Evolutionary conservation across 257 asterid species (phyloP), one percentile per base, ranked within the genome.

Genomic region (Paulownia fortunei): DNA sequence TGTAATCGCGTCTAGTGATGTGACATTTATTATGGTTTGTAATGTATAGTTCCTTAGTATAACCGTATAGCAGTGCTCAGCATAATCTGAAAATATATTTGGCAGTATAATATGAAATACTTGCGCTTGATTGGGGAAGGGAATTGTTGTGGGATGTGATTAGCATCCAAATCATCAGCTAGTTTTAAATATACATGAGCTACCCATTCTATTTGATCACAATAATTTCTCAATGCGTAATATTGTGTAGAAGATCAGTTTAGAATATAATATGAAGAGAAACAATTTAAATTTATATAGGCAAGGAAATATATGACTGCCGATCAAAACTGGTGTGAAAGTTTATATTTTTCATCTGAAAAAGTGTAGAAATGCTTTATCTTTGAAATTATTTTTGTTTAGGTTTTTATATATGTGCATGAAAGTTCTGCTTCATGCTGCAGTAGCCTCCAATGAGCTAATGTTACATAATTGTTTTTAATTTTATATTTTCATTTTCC

Each of bases 221-320:
- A n/a, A 64, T 37, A 64, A 23, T 23, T 5, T 37, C 3, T 66
- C 9, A 11, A 36, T 36, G 39, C n/a, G n/a, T 36, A 37, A 73
- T 73, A 69, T 56, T 15, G 21, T 36, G 51, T 72, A 37, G 66
- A 39, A 66, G 34, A 73, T 73, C 56, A 55, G 59, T 59, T 73
- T 37, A 19, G 23, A 24, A 24, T 59, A 59, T 59, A 3, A 41
- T 9, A 26, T 42, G 19, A 24, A 54, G 24, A 36, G 24, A 47
- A 16, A 47, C 34, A 16, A 23, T 2, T 36, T 2, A 34, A 37
- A 55, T 18, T 72, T 21, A 72, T 39, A 37, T 24, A 12, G 69
- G 44, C 18, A 41, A 39, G 9, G 59, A 24, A 69, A n/a, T 26
- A 65, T 39, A 37, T 39, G 18, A 42, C 56, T 52, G 32, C 36